A percentile compares a stretch with the other conserved stretches of the same genome.
phyloP scores from a whole-genome alignment of 495 filamentous ascomycete species.

The Aspergillus saccharolyticus region DNA sequence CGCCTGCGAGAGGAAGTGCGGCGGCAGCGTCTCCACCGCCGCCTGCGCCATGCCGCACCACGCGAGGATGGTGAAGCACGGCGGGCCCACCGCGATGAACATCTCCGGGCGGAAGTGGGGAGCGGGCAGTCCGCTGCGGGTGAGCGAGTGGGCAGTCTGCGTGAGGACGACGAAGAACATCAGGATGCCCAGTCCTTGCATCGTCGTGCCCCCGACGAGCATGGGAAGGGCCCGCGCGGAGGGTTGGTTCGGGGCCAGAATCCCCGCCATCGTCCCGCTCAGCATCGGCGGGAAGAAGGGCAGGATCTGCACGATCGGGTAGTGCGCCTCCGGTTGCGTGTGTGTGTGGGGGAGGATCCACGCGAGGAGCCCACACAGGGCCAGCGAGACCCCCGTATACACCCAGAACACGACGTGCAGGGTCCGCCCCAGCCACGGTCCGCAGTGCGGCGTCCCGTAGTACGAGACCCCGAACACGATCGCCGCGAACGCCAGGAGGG shows the following conservation, averaged over 20 bases:
- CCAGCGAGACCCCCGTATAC: constrained; percentile 23
- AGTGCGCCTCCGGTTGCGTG: constrained; percentile 9
- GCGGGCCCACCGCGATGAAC: constrained; percentile 60
- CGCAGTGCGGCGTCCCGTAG: constrained; percentile 15
- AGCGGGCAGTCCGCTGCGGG: constrained; percentile 45
- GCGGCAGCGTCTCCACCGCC: constrained; percentile 18
- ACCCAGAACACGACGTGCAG: constrained; percentile 30
- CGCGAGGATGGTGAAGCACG: constrained; percentile 55
- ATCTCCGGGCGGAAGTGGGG: constrained; percentile 44
- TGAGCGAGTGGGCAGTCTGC: constrained; percentile 43
- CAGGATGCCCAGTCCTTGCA: constrained; percentile 28
- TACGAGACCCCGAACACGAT: constrained; percentile 17
- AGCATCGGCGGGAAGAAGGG: constrained; percentile 28
- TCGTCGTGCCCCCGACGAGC: constrained; percentile 23
- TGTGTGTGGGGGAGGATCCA: constrained; percentile 11
- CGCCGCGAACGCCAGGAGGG: constrained; percentile 13
- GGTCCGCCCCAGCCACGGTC: constrained; percentile 15
- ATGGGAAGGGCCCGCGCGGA: constrained; percentile 20
- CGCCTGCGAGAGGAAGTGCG: neutral
- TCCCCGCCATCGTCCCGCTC: constrained; percentile 24
- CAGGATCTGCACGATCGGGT: constrained; percentile 13
- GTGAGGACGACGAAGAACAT: constrained; percentile 26
- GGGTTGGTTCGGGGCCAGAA: constrained; percentile 20
- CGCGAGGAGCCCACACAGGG: constrained; percentile 10
- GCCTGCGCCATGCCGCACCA: constrained; percentile 50